Evolutionary conservation across 192 early-diverging fungal genomes (phyloP).

Genomic region (Backusella sp.): DNA sequence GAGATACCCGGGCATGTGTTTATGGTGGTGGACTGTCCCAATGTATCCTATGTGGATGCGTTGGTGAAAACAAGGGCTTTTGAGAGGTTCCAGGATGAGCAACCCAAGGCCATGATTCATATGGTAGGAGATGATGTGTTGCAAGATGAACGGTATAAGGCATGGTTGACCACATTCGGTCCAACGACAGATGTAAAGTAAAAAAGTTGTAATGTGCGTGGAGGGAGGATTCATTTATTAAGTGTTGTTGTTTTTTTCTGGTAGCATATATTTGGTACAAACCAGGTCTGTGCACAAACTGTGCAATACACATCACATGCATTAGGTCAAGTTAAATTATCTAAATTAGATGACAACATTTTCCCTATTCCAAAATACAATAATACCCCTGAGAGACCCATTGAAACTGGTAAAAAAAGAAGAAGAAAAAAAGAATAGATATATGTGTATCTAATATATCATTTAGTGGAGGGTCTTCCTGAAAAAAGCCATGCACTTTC

Average conservation of each 20-base stretch:
- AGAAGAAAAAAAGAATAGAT: neutral
- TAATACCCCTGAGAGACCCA: slow-evolving; percentile 32
- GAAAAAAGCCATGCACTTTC: slow-evolving; percentile 10
- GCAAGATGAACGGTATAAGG: slow-evolving; percentile 58
- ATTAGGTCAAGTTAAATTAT: slow-evolving; percentile 61
- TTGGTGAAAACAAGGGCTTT: slow-evolving; percentile 47
- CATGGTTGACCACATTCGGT: slow-evolving; percentile 76
- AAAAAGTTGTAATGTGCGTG: too few species aligned
- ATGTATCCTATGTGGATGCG: slow-evolving; percentile 48
- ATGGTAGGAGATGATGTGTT: slow-evolving; percentile 64
- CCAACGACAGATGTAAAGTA: slow-evolving; percentile 52
- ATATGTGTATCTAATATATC: neutral
- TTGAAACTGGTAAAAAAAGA: neutral
- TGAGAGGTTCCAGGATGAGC: slow-evolving; percentile 18
- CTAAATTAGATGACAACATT: slow-evolving; percentile 57
- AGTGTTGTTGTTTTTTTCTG: neutral
- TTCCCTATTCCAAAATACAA: slow-evolving; percentile 75
- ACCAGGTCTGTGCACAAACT: slow-evolving; percentile 61
- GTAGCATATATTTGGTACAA: slow-evolving; percentile 73
- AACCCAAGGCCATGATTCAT: slow-evolving; percentile 61
- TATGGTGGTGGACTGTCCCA: slow-evolving; percentile 70
- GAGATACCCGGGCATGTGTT: slow-evolving; percentile 44
- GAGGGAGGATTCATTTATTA: neutral
- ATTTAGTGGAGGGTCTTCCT: slow-evolving; percentile 15
- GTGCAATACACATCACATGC: slow-evolving; percentile 68